Evolutionary conservation across 768 basidiomycete species (phyloP), one percentile per base, ranked within the genome.

Genomic region (Hygrophoropsis aurantiaca): DNA sequence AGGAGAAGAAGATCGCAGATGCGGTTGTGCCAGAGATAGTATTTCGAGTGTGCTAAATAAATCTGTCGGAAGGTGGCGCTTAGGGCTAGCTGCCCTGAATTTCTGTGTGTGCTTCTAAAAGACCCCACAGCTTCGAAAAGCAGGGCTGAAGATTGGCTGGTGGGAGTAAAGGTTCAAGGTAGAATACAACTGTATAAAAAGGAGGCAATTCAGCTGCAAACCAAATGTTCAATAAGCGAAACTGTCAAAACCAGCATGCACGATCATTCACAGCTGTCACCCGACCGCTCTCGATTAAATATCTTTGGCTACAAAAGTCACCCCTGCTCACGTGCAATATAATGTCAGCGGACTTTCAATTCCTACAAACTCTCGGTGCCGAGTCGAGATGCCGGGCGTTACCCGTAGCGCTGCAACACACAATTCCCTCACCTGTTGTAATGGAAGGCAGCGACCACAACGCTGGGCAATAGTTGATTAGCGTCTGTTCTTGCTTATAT

Each of bases 21-120:
- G 32, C n/a, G 23, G 27, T 38, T 16, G 36, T n/a, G 35, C 8
- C 25, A 49, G 49, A 19, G 51, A 52, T 50, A 30, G 48, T 34
- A 36, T 44, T 44, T 47, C 15, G 52, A 42, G 52, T 11, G 55
- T 15, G n/a, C 56, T 50, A 56, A 47, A 57, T 56, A 46, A 44
- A 51, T 16, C 21, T 4, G 42, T 19, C 34, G 35, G 25, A 24
- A 37, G 38, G 26, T 30, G n/a, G 26, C 36, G 25, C 46, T 19
- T 15, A 50, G 42, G 4, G 33, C 15, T 30, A 19, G 25, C 15
- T 3, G 40, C 40, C 40, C 24, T 40, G 21, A 40, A 40, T 19
- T 19, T 24, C 40, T 19, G 40, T 40, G 11, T 1, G 13, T 6
- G 27, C 27, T 30, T 30, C 27, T 30, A 13, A 7, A 30, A 13